These are phyloP conservation scores for Neotropicomus parvogracilis DNA, from an alignment of 1,284 basidiomycete genomes.

Conservation along the genomic window DNA sequence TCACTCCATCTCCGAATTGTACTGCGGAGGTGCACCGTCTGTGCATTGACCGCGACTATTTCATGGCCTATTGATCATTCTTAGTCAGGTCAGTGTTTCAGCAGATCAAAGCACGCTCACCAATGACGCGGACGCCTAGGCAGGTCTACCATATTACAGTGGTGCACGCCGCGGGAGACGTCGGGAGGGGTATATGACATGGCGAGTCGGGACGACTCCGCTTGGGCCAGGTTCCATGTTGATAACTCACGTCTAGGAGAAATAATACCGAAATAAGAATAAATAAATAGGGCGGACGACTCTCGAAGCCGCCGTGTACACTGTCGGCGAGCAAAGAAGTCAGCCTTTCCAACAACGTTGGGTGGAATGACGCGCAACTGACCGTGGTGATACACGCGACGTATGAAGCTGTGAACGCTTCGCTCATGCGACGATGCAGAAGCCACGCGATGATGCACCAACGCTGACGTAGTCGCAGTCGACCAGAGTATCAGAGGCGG, in stretches of 20 bases:
- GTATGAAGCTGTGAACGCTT: not conserved
- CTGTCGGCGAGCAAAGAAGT: constrained; percentile 2
- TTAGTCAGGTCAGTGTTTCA: not conserved
- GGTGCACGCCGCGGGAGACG: constrained; percentile 1
- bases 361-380: not conserved
- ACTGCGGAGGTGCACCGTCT: constrained; percentile 38
- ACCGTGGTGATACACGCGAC: not conserved
- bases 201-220: not conserved
- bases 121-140: constrained; percentile 39
- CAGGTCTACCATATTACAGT: constrained; percentile 17
- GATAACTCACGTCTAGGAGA: not conserved
- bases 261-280: constrained; percentile 16
- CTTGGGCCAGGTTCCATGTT: not conserved
- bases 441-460: not conserved
- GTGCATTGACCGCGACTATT: constrained; percentile 84
- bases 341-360: not conserved
- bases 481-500: not conserved
- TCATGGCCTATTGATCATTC: constrained; percentile 62
- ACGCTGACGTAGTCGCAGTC: constrained; percentile 1
- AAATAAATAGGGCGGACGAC: not conserved
- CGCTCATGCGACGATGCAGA: constrained; percentile 10
- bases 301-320: constrained; percentile 9
- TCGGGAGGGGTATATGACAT: constrained; percentile 2
- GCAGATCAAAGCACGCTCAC: constrained; percentile 26
- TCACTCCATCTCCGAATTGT: not conserved